Conservation (phyloP, 176 grass and related monocot species). For the Oryza punctata region DNA sequence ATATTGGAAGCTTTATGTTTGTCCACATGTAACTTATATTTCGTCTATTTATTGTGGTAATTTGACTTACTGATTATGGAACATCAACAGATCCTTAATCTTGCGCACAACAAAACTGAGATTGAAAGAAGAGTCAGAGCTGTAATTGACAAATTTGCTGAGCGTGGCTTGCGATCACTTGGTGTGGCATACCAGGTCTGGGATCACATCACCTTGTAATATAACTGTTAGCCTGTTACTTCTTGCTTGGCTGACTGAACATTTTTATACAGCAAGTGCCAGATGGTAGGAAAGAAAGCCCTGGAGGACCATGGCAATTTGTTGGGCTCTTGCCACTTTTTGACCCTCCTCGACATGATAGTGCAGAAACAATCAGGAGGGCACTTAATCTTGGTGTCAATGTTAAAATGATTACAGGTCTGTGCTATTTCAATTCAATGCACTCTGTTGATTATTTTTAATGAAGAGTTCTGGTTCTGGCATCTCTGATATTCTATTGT, state of each 20-base stretch:
- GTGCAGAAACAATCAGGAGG: slow-evolving; percentile 86
- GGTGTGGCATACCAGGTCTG: slow-evolving; percentile 84
- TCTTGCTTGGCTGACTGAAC: slow-evolving; percentile 19
- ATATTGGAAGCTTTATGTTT: background rate
- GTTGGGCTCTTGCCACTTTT: slow-evolving; percentile 88
- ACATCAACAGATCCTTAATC: slow-evolving; percentile 70
- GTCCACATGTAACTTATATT: background rate
- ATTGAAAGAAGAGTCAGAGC: slow-evolving; percentile 73
- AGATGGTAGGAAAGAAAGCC: slow-evolving; percentile 83
- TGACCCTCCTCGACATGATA: slow-evolving; percentile 90
- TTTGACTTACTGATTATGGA: slow-evolving; percentile 40
- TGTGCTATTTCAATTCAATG: slow-evolving; percentile 1
- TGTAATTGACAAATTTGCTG: slow-evolving; percentile 91
- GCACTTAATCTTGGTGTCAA: slow-evolving; percentile 87
- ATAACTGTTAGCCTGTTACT: background rate
- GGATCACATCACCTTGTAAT: background rate
- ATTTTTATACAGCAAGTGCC: slow-evolving; percentile 67
- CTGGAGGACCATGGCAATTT: slow-evolving; percentile 85
- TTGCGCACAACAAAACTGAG: slow-evolving; percentile 84
- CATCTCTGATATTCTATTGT: background rate
- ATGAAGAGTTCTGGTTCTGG: background rate
- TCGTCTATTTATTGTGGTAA: background rate
- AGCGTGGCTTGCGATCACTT: slow-evolving; percentile 80
- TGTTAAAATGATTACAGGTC: slow-evolving; percentile 96
- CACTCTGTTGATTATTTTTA: background rate